Evolutionary conservation across 305 asterid genomes (phyloP).

Genomic region (Solanum hybrid): DNA sequence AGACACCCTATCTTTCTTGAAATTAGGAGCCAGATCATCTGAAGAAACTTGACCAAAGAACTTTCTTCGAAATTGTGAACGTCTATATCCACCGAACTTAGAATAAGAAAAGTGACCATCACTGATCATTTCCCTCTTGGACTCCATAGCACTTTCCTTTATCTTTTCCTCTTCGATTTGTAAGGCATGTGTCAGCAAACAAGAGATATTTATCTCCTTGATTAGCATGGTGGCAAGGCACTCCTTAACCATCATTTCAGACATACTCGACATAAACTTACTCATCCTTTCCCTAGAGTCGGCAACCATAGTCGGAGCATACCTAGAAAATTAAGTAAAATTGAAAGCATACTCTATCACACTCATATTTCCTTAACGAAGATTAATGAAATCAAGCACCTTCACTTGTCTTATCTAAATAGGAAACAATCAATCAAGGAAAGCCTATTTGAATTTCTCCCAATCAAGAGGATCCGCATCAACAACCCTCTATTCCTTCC

Average conservation of each 20-base stretch:
- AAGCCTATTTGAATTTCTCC: background rate
- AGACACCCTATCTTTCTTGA: background rate
- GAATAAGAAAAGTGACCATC: background rate
- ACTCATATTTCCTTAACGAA: background rate
- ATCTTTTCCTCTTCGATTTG: background rate
- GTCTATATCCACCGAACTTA: background rate
- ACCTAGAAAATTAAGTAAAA: background rate
- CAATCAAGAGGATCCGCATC: background rate
- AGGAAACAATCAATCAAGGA: background rate
- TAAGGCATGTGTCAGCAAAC: background rate
- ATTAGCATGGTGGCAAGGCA: background rate
- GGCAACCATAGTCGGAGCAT: background rate
- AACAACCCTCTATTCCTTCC: background rate
- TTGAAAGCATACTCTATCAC: background rate
- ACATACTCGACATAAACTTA: background rate
- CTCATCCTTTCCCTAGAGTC: background rate
- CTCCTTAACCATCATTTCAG: background rate
- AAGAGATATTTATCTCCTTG: background rate
- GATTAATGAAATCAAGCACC: background rate
- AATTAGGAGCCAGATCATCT: background rate
- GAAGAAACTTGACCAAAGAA: background rate
- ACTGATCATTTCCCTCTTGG: background rate
- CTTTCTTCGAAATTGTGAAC: background rate
- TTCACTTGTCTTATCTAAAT: background rate
- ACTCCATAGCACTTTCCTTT: background rate